phyloP scores from a whole-genome alignment of 441 rosid genomes.

The Jatropha multifida region DNA sequence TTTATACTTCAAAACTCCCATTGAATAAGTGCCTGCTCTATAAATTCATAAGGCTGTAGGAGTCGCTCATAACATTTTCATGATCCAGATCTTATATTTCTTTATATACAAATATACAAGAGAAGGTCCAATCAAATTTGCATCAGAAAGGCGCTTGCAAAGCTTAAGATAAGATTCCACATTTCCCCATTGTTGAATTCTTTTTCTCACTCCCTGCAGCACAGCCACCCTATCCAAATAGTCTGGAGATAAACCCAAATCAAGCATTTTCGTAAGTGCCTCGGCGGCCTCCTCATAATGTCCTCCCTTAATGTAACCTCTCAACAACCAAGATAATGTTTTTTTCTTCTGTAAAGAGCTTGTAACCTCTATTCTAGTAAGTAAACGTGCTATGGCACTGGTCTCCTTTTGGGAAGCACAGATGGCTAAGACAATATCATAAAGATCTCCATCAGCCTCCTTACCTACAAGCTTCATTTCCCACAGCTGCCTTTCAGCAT shows the following conservation, averaged over 20 bases:
- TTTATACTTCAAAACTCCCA: slow-evolving; percentile 13
- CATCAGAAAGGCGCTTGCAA: slow-evolving; percentile 64
- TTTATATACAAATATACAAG: slow-evolving; percentile 69
- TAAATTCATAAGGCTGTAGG: neutral
- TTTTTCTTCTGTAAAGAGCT: slow-evolving; percentile 53
- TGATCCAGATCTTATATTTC: slow-evolving; percentile 73
- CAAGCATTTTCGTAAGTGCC: slow-evolving; percentile 62
- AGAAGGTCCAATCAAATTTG: slow-evolving; percentile 71
- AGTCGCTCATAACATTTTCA: slow-evolving; percentile 60
- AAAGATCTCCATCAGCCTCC: slow-evolving; percentile 76
- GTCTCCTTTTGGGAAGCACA: slow-evolving; percentile 81
- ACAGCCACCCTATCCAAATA: slow-evolving; percentile 83
- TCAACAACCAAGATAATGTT: slow-evolving; percentile 72
- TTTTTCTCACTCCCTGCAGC: slow-evolving; percentile 77
- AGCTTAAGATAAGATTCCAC: slow-evolving; percentile 58
- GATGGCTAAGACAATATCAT: slow-evolving; percentile 79
- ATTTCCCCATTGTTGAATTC: slow-evolving; percentile 57
- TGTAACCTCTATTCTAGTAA: slow-evolving; percentile 52
- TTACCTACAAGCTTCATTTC: slow-evolving; percentile 80
- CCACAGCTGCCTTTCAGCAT: slow-evolving; percentile 89
- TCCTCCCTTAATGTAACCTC: slow-evolving; percentile 90
- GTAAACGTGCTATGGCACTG: slow-evolving; percentile 54
- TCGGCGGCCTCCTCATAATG: slow-evolving; percentile 73
- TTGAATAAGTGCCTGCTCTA: neutral
- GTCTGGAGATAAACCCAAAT: slow-evolving; percentile 72